Evolutionary conservation across 2,329 filamentous ascomycete genomes (phyloP).

Genomic region (Fusarium sp.): DNA sequence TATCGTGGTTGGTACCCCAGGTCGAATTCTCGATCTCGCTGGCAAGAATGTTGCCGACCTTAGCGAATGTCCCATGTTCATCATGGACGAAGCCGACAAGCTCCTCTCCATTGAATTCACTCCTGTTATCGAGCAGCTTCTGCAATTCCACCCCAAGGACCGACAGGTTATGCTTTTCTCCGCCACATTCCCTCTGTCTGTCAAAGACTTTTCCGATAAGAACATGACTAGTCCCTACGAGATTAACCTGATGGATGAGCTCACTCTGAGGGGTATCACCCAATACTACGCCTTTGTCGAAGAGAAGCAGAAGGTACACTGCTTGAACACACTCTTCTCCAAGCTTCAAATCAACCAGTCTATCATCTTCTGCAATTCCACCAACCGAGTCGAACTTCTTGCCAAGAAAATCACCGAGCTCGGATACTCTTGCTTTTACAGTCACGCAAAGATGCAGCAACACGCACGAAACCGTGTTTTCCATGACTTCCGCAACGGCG

Average conservation of each 20-base stretch:
- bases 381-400: slow-evolving; percentile 95
- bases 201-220: slow-evolving; percentile 98
- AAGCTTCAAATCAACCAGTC: slow-evolving; percentile 99
- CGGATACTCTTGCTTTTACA: slow-evolving; percentile 99
- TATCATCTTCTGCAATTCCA: slow-evolving; percentile 99
- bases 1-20: slow-evolving; percentile 96
- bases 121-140: slow-evolving; percentile 93
- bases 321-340: slow-evolving; percentile 97
- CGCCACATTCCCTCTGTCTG: slow-evolving; percentile 95
- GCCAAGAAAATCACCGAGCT: slow-evolving; percentile 99
- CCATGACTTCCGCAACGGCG: slow-evolving; percentile 98
- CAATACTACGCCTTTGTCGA: slow-evolving; percentile 99
- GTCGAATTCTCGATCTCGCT: slow-evolving; percentile 94
- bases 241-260: slow-evolving; percentile 99
- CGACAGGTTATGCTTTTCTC: slow-evolving; percentile 99
- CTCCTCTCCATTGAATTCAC: slow-evolving; percentile 97
- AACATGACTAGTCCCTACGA: slow-evolving; percentile 97
- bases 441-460: slow-evolving; percentile 97
- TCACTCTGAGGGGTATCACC: slow-evolving; percentile 96
- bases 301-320: slow-evolving; percentile 99
- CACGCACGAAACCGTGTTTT: slow-evolving; percentile 98
- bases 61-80: slow-evolving; percentile 95
- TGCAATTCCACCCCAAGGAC: slow-evolving; percentile 96
- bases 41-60: slow-evolving; percentile 97
- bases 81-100: slow-evolving; percentile 99